A percentile compares a stretch with the other conserved stretches of the same genome.
These are phyloP conservation scores for Nicotiana rustica DNA, from an alignment of 305 asterid genomes.

Conservation along the genomic window DNA sequence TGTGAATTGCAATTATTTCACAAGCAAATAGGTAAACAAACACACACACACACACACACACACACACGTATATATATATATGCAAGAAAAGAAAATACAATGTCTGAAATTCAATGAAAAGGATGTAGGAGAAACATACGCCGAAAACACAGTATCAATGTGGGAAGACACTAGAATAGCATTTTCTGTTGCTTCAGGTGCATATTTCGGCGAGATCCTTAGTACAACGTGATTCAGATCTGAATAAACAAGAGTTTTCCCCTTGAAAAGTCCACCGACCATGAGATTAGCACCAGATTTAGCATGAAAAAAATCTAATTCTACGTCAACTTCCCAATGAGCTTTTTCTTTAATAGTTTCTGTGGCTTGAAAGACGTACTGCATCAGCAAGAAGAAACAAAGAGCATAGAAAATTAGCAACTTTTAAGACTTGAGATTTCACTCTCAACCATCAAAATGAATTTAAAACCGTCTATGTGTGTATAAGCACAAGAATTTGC, in stretches of 20 bases:
- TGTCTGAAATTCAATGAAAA: not conserved
- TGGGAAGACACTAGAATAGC: conserved; percentile 97
- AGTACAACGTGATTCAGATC: conserved; percentile 82
- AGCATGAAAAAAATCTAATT: conserved; percentile 77
- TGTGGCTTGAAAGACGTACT: conserved; percentile 77
- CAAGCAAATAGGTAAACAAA: not conserved
- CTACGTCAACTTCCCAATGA: conserved; percentile 94
- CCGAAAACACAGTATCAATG: conserved; percentile 88
- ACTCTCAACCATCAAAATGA: conserved; percentile 2
- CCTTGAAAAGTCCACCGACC: conserved; percentile 85
- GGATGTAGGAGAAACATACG: conserved; percentile 52
- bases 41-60: no score
- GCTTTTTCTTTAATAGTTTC: conserved; percentile 72
- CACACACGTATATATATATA: not conserved
- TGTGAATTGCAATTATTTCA: not conserved
- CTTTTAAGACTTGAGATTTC: not conserved
- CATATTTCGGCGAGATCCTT: conserved; percentile 86
- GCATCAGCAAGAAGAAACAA: conserved; percentile 38
- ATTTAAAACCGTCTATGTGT: not conserved
- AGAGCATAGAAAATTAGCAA: not conserved
- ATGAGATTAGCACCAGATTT: conserved; percentile 74
- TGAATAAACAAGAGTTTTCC: conserved; percentile 89
- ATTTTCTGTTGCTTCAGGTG: conserved; percentile 76
- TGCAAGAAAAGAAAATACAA: not conserved
- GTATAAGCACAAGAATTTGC: not conserved